Evolutionary conservation across 2,329 filamentous ascomycete genomes (phyloP).

Genomic region (Clonostachys chloroleuca): DNA sequence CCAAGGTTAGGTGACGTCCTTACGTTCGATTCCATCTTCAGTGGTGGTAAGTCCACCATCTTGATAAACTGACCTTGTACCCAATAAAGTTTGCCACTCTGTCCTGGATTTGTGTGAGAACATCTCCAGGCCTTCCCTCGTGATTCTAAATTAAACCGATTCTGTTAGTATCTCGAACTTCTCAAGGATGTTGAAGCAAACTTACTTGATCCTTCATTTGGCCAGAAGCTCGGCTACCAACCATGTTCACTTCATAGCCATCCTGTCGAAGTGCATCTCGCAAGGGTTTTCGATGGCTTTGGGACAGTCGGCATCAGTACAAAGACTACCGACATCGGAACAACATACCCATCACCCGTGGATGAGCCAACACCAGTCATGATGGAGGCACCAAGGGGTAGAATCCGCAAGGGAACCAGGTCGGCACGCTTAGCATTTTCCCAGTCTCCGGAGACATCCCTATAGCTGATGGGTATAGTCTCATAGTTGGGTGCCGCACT

Average conservation of each 20-base stretch:
- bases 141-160: neutral
- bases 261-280: slow-evolving; percentile 14
- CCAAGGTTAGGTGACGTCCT: too few relatives aligned
- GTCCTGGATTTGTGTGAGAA: neutral
- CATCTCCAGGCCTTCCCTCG: neutral
- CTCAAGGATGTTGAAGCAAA: neutral
- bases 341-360: too few relatives aligned
- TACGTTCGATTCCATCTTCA: neutral
- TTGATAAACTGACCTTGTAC: neutral
- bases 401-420: slow-evolving; percentile 8
- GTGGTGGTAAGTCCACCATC: neutral
- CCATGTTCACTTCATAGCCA: slow-evolving; percentile 28
- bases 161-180: neutral
- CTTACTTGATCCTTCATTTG: slow-evolving; percentile 27
- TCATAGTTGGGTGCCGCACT: too few relatives aligned
- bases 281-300: slow-evolving; percentile 24
- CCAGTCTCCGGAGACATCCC: too few relatives aligned
- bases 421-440: too few relatives aligned
- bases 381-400: slow-evolving; percentile 28
- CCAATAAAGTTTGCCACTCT: neutral
- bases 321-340: slow-evolving; percentile 7
- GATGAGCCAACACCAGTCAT: slow-evolving; percentile 17
- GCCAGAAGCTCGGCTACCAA: slow-evolving; percentile 31
- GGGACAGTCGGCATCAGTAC: slow-evolving; percentile 16
- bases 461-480: too few relatives aligned